Conservation (phyloP, 116 monocot genomes). For the Dioscorea cayenensis region DNA sequence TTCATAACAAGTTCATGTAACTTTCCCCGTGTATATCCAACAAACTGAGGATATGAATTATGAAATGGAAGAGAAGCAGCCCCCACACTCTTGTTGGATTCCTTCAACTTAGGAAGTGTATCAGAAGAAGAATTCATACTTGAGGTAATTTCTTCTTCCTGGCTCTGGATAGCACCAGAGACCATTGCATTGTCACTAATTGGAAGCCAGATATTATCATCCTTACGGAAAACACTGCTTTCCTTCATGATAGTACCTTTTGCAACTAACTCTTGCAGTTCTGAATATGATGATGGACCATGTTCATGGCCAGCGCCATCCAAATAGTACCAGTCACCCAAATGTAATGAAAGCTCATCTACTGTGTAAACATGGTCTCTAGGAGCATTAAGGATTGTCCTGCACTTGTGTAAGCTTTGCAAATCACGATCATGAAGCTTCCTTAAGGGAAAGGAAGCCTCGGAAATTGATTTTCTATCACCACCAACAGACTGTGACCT, state of each 20-base stretch:
- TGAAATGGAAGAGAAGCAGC: slow-evolving; percentile 46
- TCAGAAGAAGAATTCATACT: slow-evolving; percentile 8
- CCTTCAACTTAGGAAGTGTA: not conserved
- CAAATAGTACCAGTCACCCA: slow-evolving; percentile 90
- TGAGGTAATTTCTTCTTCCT: slow-evolving; percentile 17
- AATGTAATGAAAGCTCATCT: slow-evolving; percentile 60
- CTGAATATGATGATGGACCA: slow-evolving; percentile 78
- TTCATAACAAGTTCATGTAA: slow-evolving; percentile 98
- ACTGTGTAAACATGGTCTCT: slow-evolving; percentile 71
- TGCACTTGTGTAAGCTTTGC: slow-evolving; percentile 43
- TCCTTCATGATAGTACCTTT: slow-evolving; percentile 56
- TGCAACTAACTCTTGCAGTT: slow-evolving; percentile 57
- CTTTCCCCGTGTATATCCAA: slow-evolving; percentile 86
- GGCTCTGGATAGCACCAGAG: slow-evolving; percentile 9
- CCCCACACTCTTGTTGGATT: not conserved
- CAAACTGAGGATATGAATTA: slow-evolving; percentile 67
- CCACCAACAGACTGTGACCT: slow-evolving; percentile 35
- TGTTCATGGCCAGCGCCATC: slow-evolving; percentile 90
- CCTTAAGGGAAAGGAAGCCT: slow-evolving; percentile 34
- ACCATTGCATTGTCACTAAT: slow-evolving; percentile 19
- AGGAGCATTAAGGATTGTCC: slow-evolving; percentile 37
- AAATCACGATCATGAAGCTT: slow-evolving; percentile 46
- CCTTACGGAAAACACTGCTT: slow-evolving; percentile 82
- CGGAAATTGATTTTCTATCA: slow-evolving; percentile 41
- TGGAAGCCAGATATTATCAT: slow-evolving; percentile 90